Conservation (phyloP, 495 filamentous ascomycete species). For the Aspergillus panamensis region DNA sequence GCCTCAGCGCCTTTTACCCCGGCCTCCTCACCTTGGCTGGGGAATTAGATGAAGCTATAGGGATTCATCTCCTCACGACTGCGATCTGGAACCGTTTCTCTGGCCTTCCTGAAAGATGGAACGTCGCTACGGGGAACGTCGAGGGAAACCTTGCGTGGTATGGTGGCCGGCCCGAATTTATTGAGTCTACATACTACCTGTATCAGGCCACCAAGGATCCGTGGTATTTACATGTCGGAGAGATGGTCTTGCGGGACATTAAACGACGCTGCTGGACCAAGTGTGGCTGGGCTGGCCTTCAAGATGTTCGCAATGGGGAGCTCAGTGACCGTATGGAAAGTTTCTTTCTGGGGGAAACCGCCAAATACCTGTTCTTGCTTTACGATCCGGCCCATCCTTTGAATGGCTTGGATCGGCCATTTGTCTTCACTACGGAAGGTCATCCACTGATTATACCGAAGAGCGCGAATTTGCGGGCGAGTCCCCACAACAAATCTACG, state of each 20-base stretch:
- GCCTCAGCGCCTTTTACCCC: slow-evolving; percentile 90
- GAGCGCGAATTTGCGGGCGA: slow-evolving; percentile 25
- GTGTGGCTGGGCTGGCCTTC: slow-evolving; percentile 94
- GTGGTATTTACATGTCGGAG: slow-evolving; percentile 93
- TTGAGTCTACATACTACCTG: slow-evolving; percentile 91
- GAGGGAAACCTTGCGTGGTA: slow-evolving; percentile 91
- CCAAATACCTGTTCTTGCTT: slow-evolving; percentile 89
- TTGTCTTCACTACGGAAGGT: slow-evolving; percentile 94
- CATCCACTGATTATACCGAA: slow-evolving; percentile 86
- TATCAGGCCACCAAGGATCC: slow-evolving; percentile 92
- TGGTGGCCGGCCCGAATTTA: slow-evolving; percentile 90
- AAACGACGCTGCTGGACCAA: slow-evolving; percentile 86
- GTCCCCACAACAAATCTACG: slow-evolving; percentile 11
- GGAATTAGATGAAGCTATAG: slow-evolving; percentile 83
- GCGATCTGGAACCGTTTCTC: slow-evolving; percentile 93
- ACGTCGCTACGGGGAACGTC: slow-evolving; percentile 75
- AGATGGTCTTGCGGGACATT: slow-evolving; percentile 90
- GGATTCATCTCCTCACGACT: slow-evolving; percentile 82
- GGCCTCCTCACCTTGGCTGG: slow-evolving; percentile 85
- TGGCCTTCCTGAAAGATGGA: slow-evolving; percentile 92
- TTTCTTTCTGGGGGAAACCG: slow-evolving; percentile 95
- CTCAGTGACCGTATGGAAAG: slow-evolving; percentile 97
- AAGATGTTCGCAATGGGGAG: slow-evolving; percentile 86
- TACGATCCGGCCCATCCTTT: slow-evolving; percentile 84
- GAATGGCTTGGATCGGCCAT: slow-evolving; percentile 78